A percentile compares a stretch with the other conserved stretches of the same genome.
Conservation (phyloP, 208 protist species). For the Acanthamoeba healyi region DNA sequence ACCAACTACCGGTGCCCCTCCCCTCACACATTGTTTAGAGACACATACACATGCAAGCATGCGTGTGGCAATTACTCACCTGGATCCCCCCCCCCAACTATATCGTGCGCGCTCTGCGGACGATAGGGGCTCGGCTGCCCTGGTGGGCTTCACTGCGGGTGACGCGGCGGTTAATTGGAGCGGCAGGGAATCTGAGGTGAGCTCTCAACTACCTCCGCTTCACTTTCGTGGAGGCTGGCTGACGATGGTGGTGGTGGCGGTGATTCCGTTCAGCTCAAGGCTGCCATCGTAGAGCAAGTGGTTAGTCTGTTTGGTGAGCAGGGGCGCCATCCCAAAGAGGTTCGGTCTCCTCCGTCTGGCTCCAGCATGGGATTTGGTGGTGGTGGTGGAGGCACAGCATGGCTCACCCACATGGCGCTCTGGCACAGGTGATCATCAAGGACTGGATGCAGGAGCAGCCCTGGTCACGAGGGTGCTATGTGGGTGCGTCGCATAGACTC, state of each 20-base stretch:
- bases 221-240: neutral
- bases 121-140: neutral
- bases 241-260: neutral
- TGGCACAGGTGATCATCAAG: constrained; percentile 24
- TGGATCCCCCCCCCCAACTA: neutral
- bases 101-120: neutral
- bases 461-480: constrained; percentile 51
- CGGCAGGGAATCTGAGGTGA: constrained; percentile 13
- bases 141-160: constrained; percentile 40
- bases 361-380: no score
- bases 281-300: constrained; percentile 11
- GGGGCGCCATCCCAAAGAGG: neutral
- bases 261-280: neutral
- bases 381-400: no score
- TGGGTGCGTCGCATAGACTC: no score
- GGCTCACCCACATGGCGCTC: neutral
- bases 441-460: constrained; percentile 48
- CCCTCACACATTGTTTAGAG: neutral
- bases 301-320: constrained; percentile 4
- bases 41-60: no score
- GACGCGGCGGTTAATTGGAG: constrained; percentile 56
- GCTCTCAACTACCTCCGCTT: neutral
- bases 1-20: constrained; percentile 26
- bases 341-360: neutral
- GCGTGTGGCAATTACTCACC: neutral